A percentile compares a stretch with the other conserved stretches of the same genome.
These are phyloP conservation scores for Jamesozyma rosinii DNA, from an alignment of 805 yeast genomes.

Conservation along the genomic window DNA sequence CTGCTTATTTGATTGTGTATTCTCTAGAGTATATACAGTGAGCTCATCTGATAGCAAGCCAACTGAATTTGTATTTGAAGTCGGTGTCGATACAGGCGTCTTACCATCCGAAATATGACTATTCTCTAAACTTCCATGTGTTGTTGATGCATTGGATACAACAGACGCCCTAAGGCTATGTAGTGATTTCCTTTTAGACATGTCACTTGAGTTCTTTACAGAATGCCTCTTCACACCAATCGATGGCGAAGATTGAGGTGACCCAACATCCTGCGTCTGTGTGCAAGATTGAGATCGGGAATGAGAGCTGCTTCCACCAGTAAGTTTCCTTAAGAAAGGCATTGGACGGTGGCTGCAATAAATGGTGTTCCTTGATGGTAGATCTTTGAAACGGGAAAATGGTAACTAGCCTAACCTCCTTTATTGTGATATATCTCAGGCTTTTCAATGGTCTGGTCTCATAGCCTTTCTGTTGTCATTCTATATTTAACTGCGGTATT, in stretches of 20 bases:
- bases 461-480: too few relatives aligned
- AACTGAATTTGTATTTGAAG: not conserved
- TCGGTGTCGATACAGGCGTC: not conserved
- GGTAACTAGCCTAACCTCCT: too few relatives aligned
- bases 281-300: conserved; percentile 24
- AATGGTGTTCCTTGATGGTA: too few relatives aligned
- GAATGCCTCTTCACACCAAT: not conserved
- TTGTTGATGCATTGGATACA: not conserved
- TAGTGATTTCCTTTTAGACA: not conserved
- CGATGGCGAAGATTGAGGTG: not conserved
- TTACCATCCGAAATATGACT: not conserved
- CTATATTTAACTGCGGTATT: too few relatives aligned
- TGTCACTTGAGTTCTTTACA: not conserved
- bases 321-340: conserved; percentile 24
- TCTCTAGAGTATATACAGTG: conserved; percentile 4
- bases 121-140: not conserved
- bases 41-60: conserved; percentile 4
- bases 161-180: not conserved
- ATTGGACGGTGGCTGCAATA: too few relatives aligned
- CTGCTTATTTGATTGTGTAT: not conserved
- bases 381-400: too few relatives aligned
- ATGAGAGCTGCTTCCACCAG: conserved; percentile 12
- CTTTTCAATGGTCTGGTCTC: too few relatives aligned
- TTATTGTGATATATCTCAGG: too few relatives aligned
- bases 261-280: conserved; percentile 8